A percentile compares a stretch with the other conserved stretches of the same genome.
Conservation (phyloP, 1,284 basidiomycete genomes). For the Phellinidium pouzarii region DNA sequence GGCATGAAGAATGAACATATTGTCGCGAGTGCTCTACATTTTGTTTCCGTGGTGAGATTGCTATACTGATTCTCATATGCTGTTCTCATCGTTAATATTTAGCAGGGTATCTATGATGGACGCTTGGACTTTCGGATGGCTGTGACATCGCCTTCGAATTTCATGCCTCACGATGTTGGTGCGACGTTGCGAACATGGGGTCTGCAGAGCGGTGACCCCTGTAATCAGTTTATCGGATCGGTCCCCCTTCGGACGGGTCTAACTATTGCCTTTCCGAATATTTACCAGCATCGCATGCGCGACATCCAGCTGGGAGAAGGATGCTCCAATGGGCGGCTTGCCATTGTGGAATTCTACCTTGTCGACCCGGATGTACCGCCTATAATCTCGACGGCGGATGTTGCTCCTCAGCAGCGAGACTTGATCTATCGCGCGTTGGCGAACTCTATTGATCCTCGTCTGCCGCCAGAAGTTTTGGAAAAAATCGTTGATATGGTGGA, state of each 20-base stretch:
- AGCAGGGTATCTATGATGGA: conserved; percentile 33
- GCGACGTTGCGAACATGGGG: conserved; percentile 44
- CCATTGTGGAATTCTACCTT: conserved; percentile 35
- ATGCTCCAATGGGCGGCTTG: conserved; percentile 31
- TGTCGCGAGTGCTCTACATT: conserved; percentile 41
- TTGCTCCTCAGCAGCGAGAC: conserved; percentile 40
- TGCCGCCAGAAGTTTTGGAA: conserved; percentile 40
- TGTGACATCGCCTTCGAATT: conserved; percentile 37
- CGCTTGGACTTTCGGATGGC: conserved; percentile 43
- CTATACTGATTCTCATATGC: neutral
- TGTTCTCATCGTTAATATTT: neutral
- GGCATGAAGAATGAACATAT: conserved; percentile 52
- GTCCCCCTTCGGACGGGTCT: conserved; percentile 32
- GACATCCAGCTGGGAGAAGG: conserved; percentile 33
- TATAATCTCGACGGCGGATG: conserved; percentile 33
- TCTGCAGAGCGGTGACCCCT: conserved; percentile 37
- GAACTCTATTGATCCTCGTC: conserved; percentile 27
- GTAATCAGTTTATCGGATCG: conserved; percentile 40
- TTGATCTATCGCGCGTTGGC: conserved; percentile 36
- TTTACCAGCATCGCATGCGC: conserved; percentile 40
- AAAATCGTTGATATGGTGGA: conserved; percentile 33
- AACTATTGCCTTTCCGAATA: conserved; percentile 45
- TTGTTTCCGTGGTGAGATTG: conserved; percentile 31
- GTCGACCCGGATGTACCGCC: conserved; percentile 42
- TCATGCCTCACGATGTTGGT: conserved; percentile 36